These are phyloP conservation scores for Fusarium longipes DNA, from an alignment of 2,329 filamentous ascomycete genomes.

Conservation along the genomic window DNA sequence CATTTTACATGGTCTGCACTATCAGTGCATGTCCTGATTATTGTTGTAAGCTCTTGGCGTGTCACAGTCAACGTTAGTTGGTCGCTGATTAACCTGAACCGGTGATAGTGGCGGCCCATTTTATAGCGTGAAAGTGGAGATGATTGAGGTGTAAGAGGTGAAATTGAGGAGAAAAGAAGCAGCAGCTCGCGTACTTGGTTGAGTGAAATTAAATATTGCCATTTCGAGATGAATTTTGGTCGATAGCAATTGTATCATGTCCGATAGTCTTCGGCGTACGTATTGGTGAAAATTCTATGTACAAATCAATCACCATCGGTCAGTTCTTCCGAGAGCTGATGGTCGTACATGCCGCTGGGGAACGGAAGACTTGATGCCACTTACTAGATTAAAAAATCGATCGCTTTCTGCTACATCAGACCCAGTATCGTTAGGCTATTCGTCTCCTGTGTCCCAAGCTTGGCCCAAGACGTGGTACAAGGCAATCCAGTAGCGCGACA, in stretches of 20 bases:
- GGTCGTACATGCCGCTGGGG: too few species aligned
- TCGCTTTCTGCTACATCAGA: too few species aligned
- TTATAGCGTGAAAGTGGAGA: neutral
- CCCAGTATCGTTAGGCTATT: too few species aligned
- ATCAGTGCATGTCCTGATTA: neutral
- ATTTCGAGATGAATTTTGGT: neutral
- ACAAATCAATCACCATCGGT: too few species aligned
- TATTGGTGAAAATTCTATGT: neutral
- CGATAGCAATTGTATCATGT: neutral
- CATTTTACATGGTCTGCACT: neutral
- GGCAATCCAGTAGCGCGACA: constrained; percentile 29
- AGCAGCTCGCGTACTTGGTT: neutral
- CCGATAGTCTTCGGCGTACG: constrained; percentile 1
- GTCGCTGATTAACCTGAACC: neutral
- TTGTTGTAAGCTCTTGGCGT: neutral
- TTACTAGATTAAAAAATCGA: too few species aligned
- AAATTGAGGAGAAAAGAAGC: constrained; percentile 21
- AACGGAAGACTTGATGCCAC: too few species aligned
- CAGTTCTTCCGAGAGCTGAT: too few species aligned
- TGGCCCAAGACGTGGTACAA: neutral
- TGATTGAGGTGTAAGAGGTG: neutral
- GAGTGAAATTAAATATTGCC: constrained; percentile 1
- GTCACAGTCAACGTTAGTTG: neutral
- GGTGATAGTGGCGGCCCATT: constrained; percentile 1
- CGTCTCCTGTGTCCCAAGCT: too few species aligned